phyloP scores from a whole-genome alignment of 108 stramenopile species.

The Nannochloropsis oceanica region DNA sequence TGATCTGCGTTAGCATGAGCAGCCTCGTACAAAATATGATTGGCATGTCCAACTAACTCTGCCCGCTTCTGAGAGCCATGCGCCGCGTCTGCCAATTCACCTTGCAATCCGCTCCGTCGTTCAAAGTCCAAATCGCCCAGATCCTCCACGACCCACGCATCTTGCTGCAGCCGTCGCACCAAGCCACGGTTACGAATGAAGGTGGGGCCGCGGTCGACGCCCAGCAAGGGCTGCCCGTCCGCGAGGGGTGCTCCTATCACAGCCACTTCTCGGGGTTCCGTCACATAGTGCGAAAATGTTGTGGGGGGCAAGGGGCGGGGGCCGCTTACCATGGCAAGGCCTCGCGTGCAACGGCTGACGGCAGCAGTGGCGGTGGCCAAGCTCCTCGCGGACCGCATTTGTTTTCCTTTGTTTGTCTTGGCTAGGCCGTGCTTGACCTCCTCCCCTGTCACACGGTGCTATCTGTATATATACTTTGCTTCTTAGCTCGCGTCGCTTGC shows the following conservation, averaged over 20 bases:
- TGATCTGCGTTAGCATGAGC: neutral
- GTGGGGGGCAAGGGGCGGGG: neutral
- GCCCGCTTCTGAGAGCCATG: constrained; percentile 5
- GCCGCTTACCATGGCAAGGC: neutral
- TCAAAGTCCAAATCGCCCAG: constrained; percentile 9
- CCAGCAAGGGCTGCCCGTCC: constrained; percentile 12
- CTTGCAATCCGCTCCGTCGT: constrained; percentile 11
- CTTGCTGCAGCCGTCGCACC: constrained; percentile 1
- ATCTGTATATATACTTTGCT: too few relatives aligned
- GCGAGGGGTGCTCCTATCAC: constrained; percentile 16
- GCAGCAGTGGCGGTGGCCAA: too few relatives aligned
- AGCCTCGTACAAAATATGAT: constrained; percentile 1
- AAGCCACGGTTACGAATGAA: constrained; percentile 10
- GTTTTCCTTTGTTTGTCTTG: too few relatives aligned
- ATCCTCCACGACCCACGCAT: constrained; percentile 19
- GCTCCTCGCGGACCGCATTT: too few relatives aligned
- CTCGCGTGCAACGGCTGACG: too few relatives aligned
- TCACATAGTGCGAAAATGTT: neutral
- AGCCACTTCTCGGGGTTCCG: constrained; percentile 7
- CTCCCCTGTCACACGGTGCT: too few relatives aligned
- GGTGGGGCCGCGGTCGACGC: constrained; percentile 12
- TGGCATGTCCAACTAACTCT: constrained; percentile 6
- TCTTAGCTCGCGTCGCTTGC: too few relatives aligned
- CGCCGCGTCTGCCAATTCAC: neutral
- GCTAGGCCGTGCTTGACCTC: too few relatives aligned